Conservation (phyloP, 805 yeast species). For the Saccharomycopsis malanga region DNA sequence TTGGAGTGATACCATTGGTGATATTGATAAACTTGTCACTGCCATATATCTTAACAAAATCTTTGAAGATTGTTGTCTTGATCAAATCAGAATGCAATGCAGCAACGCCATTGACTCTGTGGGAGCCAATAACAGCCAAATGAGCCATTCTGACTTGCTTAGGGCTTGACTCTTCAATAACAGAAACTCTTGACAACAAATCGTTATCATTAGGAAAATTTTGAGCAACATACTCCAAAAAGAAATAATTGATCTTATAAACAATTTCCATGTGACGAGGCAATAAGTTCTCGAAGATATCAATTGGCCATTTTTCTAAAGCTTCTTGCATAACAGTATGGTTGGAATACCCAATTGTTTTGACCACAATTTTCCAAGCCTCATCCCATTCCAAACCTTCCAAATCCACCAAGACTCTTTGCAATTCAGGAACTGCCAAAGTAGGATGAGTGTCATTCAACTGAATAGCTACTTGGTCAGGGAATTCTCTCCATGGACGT, state of each 20-base stretch:
- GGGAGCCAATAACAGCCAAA: slow-evolving; percentile 87
- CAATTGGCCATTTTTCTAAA: slow-evolving; percentile 91
- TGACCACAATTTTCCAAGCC: slow-evolving; percentile 80
- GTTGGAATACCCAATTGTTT: slow-evolving; percentile 85
- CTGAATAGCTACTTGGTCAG: slow-evolving; percentile 86
- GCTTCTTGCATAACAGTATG: slow-evolving; percentile 96
- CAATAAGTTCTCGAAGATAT: slow-evolving; percentile 64
- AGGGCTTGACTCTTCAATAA: slow-evolving; percentile 75
- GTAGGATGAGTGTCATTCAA: slow-evolving; percentile 95
- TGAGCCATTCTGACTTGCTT: slow-evolving; percentile 90
- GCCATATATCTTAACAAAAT: slow-evolving; percentile 80
- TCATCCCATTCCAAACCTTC: slow-evolving; percentile 75
- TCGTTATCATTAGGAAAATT: slow-evolving; percentile 70
- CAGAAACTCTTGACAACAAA: slow-evolving; percentile 62
- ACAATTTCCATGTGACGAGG: slow-evolving; percentile 91
- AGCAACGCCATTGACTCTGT: slow-evolving; percentile 92
- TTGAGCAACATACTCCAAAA: slow-evolving; percentile 68
- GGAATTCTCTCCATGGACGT: slow-evolving; percentile 73
- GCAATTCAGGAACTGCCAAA: slow-evolving; percentile 81
- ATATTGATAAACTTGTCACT: slow-evolving; percentile 80
- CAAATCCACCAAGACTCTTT: slow-evolving; percentile 76
- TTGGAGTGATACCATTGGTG: slow-evolving; percentile 92
- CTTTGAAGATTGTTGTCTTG: slow-evolving; percentile 82
- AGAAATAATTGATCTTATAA: slow-evolving; percentile 74
- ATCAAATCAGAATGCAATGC: slow-evolving; percentile 89